These are phyloP conservation scores for Rosellinia necatrix DNA, from an alignment of 2,329 filamentous ascomycete genomes.

Conservation along the genomic window DNA sequence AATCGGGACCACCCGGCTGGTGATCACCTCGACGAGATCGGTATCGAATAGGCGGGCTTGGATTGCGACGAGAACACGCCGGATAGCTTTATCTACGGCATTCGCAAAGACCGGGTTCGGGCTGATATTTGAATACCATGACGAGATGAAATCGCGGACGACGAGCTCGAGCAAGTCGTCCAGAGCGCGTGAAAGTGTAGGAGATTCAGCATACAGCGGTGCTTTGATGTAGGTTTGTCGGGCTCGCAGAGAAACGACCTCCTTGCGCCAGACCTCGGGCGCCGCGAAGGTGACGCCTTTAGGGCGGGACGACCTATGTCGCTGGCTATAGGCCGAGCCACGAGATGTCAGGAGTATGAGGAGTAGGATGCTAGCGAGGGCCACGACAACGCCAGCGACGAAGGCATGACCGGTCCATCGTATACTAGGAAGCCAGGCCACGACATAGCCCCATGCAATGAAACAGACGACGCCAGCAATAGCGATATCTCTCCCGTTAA, in stretches of 20 bases:
- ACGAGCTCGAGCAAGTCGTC: conserved; percentile 79
- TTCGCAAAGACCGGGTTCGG: conserved; percentile 78
- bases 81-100: conserved; percentile 81
- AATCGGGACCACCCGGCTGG: conserved; percentile 83
- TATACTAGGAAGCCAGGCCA: conserved; percentile 80
- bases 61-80: conserved; percentile 72
- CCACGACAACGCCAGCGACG: conserved; percentile 66
- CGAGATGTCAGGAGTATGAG: conserved; percentile 67
- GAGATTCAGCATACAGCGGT: conserved; percentile 76
- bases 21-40: conserved; percentile 83
- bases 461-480: conserved; percentile 72
- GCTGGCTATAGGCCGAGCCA: conserved; percentile 48
- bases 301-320: conserved; percentile 47
- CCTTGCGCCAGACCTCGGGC: conserved; percentile 68
- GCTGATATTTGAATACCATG: conserved; percentile 90
- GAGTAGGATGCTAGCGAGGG: conserved; percentile 59
- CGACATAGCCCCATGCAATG: conserved; percentile 84
- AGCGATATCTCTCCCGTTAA: conserved; percentile 74
- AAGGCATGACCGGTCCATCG: conserved; percentile 89
- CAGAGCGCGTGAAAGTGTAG: conserved; percentile 77
- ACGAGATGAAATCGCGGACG: conserved; percentile 80
- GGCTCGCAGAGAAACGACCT: conserved; percentile 68
- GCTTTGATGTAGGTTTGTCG: conserved; percentile 69
- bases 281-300: conserved; percentile 63
- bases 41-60: conserved; percentile 73